phyloP scores from a whole-genome alignment of 2,329 filamentous ascomycete genomes.

The Alternaria metachromatica region DNA sequence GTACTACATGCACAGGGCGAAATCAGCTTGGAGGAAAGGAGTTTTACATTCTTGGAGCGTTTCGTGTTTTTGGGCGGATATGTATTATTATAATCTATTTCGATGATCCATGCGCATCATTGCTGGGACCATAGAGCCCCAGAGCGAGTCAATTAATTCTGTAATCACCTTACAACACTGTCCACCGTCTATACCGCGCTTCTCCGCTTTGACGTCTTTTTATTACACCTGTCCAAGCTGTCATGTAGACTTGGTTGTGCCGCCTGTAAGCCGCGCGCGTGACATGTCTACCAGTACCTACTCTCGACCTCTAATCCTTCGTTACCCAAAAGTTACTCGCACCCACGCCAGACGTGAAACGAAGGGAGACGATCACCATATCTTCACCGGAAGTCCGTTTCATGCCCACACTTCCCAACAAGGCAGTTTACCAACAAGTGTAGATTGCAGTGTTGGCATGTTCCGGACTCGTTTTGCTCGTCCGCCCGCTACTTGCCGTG shows the following conservation, averaged over 20 bases:
- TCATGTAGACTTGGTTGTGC: neutral
- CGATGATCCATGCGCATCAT: neutral
- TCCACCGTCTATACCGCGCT: neutral
- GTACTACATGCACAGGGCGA: neutral
- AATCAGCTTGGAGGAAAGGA: neutral
- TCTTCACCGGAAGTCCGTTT: neutral
- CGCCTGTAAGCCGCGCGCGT: neutral
- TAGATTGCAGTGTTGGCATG: constrained; percentile 16
- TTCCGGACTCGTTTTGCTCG: constrained; percentile 9
- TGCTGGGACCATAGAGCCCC: neutral
- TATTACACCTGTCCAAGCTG: neutral
- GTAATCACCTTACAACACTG: neutral
- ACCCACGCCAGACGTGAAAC: neutral
- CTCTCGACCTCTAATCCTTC: neutral
- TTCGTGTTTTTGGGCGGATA: neutral
- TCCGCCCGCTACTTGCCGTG: neutral
- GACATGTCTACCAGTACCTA: neutral
- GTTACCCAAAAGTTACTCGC: neutral
- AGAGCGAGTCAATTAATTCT: neutral
- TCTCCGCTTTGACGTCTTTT: neutral
- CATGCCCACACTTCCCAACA: constrained; percentile 11
- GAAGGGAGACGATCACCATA: neutral
- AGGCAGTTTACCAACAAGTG: constrained; percentile 1
- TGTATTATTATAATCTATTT: neutral
- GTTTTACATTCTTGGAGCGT: neutral